phyloP scores from a whole-genome alignment of 768 basidiomycete species.

The Amanita pallidorosea region DNA sequence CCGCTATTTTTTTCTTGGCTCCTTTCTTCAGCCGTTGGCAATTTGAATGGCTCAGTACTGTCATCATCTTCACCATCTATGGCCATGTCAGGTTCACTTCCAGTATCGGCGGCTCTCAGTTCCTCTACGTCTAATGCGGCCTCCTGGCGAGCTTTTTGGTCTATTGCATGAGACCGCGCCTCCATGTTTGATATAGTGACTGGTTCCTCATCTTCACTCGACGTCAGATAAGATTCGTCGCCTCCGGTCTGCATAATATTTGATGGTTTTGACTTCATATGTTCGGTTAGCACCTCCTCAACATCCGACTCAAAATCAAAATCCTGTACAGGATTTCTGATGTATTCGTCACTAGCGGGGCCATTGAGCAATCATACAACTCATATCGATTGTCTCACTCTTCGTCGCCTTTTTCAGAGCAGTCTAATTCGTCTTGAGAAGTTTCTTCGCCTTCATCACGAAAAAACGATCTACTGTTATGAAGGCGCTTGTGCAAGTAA shows the following conservation, averaged over 20 bases:
- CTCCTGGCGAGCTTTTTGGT: constrained; percentile 54
- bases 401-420: constrained; percentile 36
- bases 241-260: constrained; percentile 43
- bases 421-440: constrained; percentile 37
- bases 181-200: constrained; percentile 78
- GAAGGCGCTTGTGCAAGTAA: constrained; percentile 4
- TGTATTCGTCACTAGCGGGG: constrained; percentile 33
- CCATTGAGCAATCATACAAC: not conserved
- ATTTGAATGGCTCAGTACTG: constrained; percentile 41
- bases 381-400: constrained; percentile 19
- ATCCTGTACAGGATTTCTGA: constrained; percentile 42
- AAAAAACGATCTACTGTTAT: constrained; percentile 29
- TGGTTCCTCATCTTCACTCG: constrained; percentile 35
- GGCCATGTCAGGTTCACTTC: constrained; percentile 26
- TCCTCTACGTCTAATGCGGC: constrained; percentile 63
- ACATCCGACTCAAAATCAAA: constrained; percentile 57
- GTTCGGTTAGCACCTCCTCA: constrained; percentile 31
- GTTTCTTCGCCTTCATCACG: constrained; percentile 23
- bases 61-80: constrained; percentile 29
- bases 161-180: constrained; percentile 66
- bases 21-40: constrained; percentile 64
- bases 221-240: constrained; percentile 31
- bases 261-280: constrained; percentile 38
- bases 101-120: constrained; percentile 41
- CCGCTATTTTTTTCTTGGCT: constrained; percentile 62